Evolutionary conservation across 2,329 filamentous ascomycete genomes (phyloP), one percentile per base, ranked within the genome.

Genomic region (Esteya vermicola): DNA sequence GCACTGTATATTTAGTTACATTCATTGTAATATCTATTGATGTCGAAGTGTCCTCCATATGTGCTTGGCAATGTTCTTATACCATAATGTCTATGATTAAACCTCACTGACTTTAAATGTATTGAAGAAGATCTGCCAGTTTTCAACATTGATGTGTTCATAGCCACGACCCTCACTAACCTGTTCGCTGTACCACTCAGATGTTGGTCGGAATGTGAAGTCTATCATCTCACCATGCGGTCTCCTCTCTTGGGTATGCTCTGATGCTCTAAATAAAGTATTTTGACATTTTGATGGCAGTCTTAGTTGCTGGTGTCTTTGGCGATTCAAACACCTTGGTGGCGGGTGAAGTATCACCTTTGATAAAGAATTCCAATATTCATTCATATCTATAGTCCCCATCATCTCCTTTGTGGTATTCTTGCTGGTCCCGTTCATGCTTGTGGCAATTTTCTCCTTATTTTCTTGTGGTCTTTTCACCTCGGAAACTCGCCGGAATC

Each of bases 341-440:
- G 67, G 67, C 3, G 70, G 62, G 20, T 68, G 63, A 46, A 71
- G 70, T 12, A 72, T n/a, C n/a, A n/a, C n/a, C n/a, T n/a, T n/a
- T n/a, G n/a, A n/a, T n/a, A n/a, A n/a, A n/a, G n/a, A n/a, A n/a
- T n/a, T n/a, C n/a, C n/a, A n/a, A n/a, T n/a, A n/a, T n/a, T n/a
- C n/a, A n/a, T n/a, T n/a, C n/a, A n/a, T n/a, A n/a, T n/a, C n/a
- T n/a, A n/a, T n/a, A n/a, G n/a, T n/a, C n/a, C n/a, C n/a, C n/a
- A n/a, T n/a, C n/a, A n/a, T n/a, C n/a, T n/a, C n/a, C n/a, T n/a
- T n/a, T n/a, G 4, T 31, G 13, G 28, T 19, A 20, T 5, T 30
- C 9, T 19, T n/a, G 13, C 6, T 18, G 8, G 6, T 28, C 26
- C n/a, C n/a, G n/a, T n/a, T n/a, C n/a, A n/a, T n/a, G n/a, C n/a